A percentile compares a stretch with the other conserved stretches of the same genome.
phyloP scores from a whole-genome alignment of 116 monocot species.

The Zostera marina region DNA sequence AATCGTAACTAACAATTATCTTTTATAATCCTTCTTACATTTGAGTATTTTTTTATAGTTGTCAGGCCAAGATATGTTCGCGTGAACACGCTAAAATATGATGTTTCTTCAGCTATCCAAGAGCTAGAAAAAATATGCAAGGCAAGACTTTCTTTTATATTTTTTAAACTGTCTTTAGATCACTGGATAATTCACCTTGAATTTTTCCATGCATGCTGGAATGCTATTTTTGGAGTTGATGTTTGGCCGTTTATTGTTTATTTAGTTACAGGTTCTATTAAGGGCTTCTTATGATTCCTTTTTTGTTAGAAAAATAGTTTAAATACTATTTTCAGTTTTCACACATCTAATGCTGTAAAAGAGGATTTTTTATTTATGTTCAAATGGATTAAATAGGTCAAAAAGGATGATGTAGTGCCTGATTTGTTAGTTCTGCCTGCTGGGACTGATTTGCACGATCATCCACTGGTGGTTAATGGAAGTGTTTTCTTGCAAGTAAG shows the following conservation, averaged over 20 bases:
- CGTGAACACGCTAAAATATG: conserved; percentile 79
- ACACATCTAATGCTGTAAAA: background rate
- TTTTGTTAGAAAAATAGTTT: background rate
- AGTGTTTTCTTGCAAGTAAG: conserved; percentile 75
- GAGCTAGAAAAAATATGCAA: conserved; percentile 30
- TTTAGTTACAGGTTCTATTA: background rate
- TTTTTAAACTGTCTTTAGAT: background rate
- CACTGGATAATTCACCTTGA: background rate
- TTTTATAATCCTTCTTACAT: background rate
- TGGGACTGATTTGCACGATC: conserved; percentile 80
- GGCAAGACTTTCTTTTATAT: conserved; percentile 12
- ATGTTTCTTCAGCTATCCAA: conserved; percentile 38
- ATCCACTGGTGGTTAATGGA: conserved; percentile 68
- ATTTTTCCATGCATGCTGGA: too few relatives aligned
- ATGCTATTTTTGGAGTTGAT: too few relatives aligned
- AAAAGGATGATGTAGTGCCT: conserved; percentile 58
- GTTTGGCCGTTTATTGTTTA: too few relatives aligned
- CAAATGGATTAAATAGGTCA: conserved; percentile 30
- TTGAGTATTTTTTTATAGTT: conserved; percentile 25
- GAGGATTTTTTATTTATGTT: background rate
- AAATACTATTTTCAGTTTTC: too few relatives aligned
- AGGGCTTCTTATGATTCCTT: background rate
- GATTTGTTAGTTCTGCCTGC: conserved; percentile 58
- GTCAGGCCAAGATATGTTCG: conserved; percentile 68
- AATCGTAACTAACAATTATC: background rate